Evolutionary conservation across 306 rosid genomes (phyloP).

Genomic region (Acacia acuminata): DNA sequence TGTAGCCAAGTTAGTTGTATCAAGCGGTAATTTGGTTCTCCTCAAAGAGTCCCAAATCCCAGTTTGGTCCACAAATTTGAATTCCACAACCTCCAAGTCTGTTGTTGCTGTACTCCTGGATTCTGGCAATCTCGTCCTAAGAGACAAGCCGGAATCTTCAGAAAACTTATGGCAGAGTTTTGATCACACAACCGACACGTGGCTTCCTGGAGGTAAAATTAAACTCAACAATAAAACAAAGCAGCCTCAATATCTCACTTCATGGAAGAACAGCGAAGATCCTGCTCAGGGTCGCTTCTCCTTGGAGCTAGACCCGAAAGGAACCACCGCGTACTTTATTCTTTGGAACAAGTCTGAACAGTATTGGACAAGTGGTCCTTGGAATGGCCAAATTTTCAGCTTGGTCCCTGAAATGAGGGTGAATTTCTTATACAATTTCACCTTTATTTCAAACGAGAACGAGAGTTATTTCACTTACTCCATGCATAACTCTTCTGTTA

Average conservation of each 20-base stretch:
- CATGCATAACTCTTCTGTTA: background rate
- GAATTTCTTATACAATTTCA: slow-evolving; percentile 34
- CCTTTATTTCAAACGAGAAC: slow-evolving; percentile 21
- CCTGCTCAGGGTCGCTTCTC: slow-evolving; percentile 49
- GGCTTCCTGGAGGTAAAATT: slow-evolving; percentile 50
- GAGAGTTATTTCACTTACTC: slow-evolving; percentile 53
- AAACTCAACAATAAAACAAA: slow-evolving; percentile 36
- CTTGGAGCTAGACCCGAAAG: slow-evolving; percentile 44
- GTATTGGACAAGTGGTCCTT: slow-evolving; percentile 55
- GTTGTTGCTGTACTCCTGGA: slow-evolving; percentile 46
- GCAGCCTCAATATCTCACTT: slow-evolving; percentile 43
- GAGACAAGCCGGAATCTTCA: slow-evolving; percentile 31
- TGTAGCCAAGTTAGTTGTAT: slow-evolving; percentile 32
- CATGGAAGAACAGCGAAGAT: slow-evolving; percentile 47
- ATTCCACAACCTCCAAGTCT: slow-evolving; percentile 31
- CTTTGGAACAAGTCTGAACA: slow-evolving; percentile 47
- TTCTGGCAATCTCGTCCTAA: slow-evolving; percentile 54
- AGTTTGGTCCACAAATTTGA: slow-evolving; percentile 71
- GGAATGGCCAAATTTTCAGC: slow-evolving; percentile 50
- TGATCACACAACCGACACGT: slow-evolving; percentile 57
- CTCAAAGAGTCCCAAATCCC: slow-evolving; percentile 33
- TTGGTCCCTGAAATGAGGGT: slow-evolving; percentile 47
- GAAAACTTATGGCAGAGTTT: slow-evolving; percentile 60
- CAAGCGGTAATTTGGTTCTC: slow-evolving; percentile 50
- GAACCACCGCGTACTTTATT: slow-evolving; percentile 27